Evolutionary conservation across 2,329 filamentous ascomycete species (phyloP), one percentile per base, ranked within the genome.

Genomic region (Pseudogymnoascus sp.): DNA sequence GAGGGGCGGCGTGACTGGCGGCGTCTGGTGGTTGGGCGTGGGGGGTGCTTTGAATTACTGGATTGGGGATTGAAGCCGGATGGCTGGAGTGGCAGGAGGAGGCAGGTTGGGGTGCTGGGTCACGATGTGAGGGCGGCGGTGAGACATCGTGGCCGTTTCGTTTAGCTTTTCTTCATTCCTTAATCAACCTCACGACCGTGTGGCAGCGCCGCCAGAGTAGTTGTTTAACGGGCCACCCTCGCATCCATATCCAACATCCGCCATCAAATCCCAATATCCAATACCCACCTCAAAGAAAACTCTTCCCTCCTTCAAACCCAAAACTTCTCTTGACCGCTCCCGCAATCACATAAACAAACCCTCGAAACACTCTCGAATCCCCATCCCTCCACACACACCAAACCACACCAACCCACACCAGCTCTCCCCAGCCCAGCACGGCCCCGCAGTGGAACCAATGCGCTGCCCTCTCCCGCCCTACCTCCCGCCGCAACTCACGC

Each of bases 371-470:
- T 31, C 2, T 47, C 42, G 13, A 13, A 26, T 33, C 31, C 44
- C 26, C 29, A 33, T 13, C 47, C 16, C 38, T 11, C 10, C 26
- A 29, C 14, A 50, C 38, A 13, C 8, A 2, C 13, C 44, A 50
- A 7, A 50, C n/a, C 5, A n/a, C 26, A 1, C 8, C 6, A 24
- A 29, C 11, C 50, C 50, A 56, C 50, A 56, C 50, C 50, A 56
- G 50, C 50, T 56, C 50, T 56, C 50, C 50, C 50, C 50, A 56
- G 16, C 10, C 50, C 50, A n/a, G 31, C 26, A n/a, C 47, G 47
- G 50, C 29, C 50, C 50, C 50, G 50, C 50, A 13, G 50, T 56
- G 50, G 50, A 5, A 14, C 50, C 50, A 56, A 56, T 56, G 50
- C 50, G 50, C 11, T 56, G 50, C 16, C 3, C 29, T 33, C 50